Conservation (phyloP, 805 yeast genomes). For the Wickerhamomyces sydowiorum region DNA sequence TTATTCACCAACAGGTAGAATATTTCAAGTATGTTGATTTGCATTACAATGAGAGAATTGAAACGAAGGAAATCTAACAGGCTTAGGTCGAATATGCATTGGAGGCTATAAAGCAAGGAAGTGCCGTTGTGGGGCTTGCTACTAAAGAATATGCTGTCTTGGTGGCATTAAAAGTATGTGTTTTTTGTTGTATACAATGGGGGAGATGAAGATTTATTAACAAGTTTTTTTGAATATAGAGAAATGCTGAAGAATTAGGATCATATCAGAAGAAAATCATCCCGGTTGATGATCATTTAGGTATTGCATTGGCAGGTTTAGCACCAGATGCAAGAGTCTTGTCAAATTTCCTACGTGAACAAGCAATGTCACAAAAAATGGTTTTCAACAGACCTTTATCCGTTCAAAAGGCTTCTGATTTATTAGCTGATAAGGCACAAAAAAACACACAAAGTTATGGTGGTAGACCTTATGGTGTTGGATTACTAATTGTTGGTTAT, state of each 20-base stretch:
- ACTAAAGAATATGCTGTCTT: constrained; percentile 84
- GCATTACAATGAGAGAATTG: neutral
- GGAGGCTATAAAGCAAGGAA: constrained; percentile 96
- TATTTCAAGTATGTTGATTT: constrained; percentile 55
- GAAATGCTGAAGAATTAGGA: constrained; percentile 96
- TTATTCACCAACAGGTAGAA: constrained; percentile 90
- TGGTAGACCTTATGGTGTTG: constrained; percentile 97
- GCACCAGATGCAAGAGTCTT: constrained; percentile 98
- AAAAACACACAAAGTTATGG: constrained; percentile 94
- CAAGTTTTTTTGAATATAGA: constrained; percentile 21
- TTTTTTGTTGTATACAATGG: too few species aligned
- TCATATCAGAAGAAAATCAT: constrained; percentile 93
- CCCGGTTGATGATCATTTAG: constrained; percentile 89
- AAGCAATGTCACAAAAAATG: constrained; percentile 83
- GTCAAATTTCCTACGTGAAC: constrained; percentile 82
- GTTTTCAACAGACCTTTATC: constrained; percentile 82
- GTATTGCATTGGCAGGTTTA: constrained; percentile 92
- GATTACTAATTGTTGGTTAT: constrained; percentile 80
- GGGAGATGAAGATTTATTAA: constrained; percentile 5
- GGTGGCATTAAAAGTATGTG: constrained; percentile 69
- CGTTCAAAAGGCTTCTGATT: constrained; percentile 73
- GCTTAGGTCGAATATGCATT: constrained; percentile 70
- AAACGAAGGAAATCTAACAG: constrained; percentile 5
- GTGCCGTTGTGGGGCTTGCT: constrained; percentile 92
- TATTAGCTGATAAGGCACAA: constrained; percentile 96